A percentile compares a stretch with the other conserved stretches of the same genome.
Evolutionary conservation across 2,329 filamentous ascomycete species (phyloP).

Genomic region (Plectosphaerella cucumerina): DNA sequence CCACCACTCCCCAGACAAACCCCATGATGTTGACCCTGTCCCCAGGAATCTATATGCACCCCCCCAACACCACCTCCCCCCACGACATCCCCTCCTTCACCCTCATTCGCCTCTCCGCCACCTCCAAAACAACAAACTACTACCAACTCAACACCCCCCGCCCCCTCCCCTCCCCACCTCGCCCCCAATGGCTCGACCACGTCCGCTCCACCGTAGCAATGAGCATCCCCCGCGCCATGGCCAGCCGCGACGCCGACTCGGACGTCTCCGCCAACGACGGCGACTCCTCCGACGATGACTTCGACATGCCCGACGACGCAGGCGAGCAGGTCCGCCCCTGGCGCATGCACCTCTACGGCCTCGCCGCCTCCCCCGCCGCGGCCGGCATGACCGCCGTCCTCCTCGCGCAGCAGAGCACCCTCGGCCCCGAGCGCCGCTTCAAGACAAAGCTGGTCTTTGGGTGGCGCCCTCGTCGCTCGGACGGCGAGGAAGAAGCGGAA

Average conservation of each 20-base stretch:
- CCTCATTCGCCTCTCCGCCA: slow-evolving; percentile 48
- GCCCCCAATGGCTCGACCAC: slow-evolving; percentile 43
- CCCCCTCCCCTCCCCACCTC: slow-evolving; percentile 7
- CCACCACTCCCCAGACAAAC: slow-evolving; percentile 5
- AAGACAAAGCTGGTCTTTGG: slow-evolving; percentile 33
- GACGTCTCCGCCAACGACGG: slow-evolving; percentile 24
- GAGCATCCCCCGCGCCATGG: slow-evolving; percentile 39
- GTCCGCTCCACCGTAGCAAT: slow-evolving; percentile 40
- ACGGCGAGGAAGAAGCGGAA: slow-evolving; percentile 1
- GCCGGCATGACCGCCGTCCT: slow-evolving; percentile 47
- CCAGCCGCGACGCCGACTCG: slow-evolving; percentile 30
- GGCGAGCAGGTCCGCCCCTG: slow-evolving; percentile 41
- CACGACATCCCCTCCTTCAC: slow-evolving; percentile 42
- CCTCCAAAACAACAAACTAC: slow-evolving; percentile 46
- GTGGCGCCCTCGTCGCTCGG: slow-evolving; percentile 6
- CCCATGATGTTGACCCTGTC: slow-evolving; percentile 7
- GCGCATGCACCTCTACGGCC: slow-evolving; percentile 49
- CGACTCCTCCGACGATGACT: slow-evolving; percentile 19
- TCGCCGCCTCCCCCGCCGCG: slow-evolving; percentile 47
- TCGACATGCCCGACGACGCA: slow-evolving; percentile 26
- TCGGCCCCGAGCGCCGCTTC: slow-evolving; percentile 40
- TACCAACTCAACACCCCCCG: slow-evolving; percentile 43
- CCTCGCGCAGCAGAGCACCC: slow-evolving; percentile 42
- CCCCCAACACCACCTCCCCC: slow-evolving; percentile 23
- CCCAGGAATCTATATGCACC: slow-evolving; percentile 44